Percentiles rank a stretch among this genome's conserved stretches.
phyloP scores from a whole-genome alignment of 2,329 filamentous ascomycete species.

The Fusarium solani-melongenae region DNA sequence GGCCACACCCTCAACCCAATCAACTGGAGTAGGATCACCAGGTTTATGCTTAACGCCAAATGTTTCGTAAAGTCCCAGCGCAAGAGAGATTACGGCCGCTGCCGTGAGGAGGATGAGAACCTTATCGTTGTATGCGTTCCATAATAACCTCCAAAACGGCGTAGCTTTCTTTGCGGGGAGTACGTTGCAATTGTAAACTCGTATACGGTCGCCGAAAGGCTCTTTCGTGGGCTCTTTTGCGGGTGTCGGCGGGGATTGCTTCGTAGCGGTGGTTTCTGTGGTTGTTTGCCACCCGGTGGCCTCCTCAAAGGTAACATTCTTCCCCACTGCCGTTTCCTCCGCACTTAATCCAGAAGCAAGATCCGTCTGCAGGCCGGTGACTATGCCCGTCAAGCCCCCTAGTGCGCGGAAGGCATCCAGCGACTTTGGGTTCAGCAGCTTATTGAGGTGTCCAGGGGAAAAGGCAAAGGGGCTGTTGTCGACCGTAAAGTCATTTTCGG shows the following conservation, averaged over 20 bases:
- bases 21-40: not conserved
- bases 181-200: not conserved
- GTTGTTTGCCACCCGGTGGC: not conserved
- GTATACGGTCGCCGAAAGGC: not conserved
- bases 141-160: not conserved
- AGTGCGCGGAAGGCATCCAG: not conserved
- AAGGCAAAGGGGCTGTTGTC: not conserved
- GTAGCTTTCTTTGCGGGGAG: not conserved
- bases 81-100: not conserved
- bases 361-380: not conserved
- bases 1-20: not conserved
- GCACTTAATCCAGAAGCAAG: not conserved
- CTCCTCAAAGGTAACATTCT: not conserved
- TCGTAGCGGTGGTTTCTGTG: not conserved
- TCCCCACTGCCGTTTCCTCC: not conserved
- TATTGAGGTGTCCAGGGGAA: not conserved
- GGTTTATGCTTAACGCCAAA: not conserved
- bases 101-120: not conserved
- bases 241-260: not conserved
- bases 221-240: not conserved
- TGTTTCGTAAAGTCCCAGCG: not conserved
- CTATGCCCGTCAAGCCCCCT: not conserved
- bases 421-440: not conserved
- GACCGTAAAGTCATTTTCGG: not conserved
- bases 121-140: not conserved